Evolutionary conservation across 805 yeast species (phyloP), one percentile per base, ranked within the genome.

Genomic region (Debaryomyces castellii): DNA sequence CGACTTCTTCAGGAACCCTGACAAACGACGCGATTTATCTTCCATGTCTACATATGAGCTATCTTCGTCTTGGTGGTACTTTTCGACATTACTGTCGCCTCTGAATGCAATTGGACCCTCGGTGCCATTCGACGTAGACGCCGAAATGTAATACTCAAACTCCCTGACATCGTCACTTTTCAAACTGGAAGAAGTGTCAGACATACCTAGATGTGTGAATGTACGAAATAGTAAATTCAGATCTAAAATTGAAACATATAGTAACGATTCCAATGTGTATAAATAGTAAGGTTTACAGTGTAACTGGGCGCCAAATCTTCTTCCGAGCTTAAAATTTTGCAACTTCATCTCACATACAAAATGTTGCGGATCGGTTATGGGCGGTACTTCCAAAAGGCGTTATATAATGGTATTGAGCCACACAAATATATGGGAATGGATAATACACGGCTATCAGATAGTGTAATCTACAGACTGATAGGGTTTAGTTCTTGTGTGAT

Each of bases 1-100:
- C 3, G 62, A 52, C 24, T 45, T 43, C 4, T 39, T 46, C 18
- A 54, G 22, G 5, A 62, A 55, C 4, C 45, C 25, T 4, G 43
- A 33, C 2, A 63, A 58, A 4, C 51, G 46, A 41, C 61, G 47
- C 35, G 66, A 43, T 16, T 4, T 22, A 23, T 30, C 39, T 5
- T 38, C 38, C 18, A 23, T 23, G 9, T 35, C 35, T 4, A 35
- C 6, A 14, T 8, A 30, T 5, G 38, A 5, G 4, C 5, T 16
- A 14, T 35, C 38, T 5, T 32, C 32, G 12, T 28, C 20, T 12
- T 24, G n/a, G 10, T 35, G 38, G 6, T 37, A 16, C 2, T 17
- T 27, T 35, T 20, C 9, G 4, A 4, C 24, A 12, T 35, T 23
- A 12, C 2, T n/a, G 12, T 30, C 34, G 10, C 43, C 45, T 5